Evolutionary conservation across 2,329 filamentous ascomycete species (phyloP), one percentile per base, ranked within the genome.

Genomic region (Amylocarpus encephaloides): DNA sequence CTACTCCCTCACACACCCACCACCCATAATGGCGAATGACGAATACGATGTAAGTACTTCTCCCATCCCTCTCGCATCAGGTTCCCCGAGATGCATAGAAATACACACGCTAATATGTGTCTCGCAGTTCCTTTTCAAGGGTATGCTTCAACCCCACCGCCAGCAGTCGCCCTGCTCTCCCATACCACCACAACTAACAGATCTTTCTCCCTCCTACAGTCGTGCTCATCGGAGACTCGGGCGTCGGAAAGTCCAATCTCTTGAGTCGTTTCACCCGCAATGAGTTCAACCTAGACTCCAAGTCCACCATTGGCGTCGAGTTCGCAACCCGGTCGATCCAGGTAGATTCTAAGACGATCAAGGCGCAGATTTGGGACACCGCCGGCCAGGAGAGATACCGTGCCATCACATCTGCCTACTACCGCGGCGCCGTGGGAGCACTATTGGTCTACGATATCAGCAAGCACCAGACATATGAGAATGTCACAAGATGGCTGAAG

Each of bases 301-400:
- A 98, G 83, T 97, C 93, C 58, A 98, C 93, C 64, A 98, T 98
- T 74, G 93, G 93, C 66, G 93, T 98, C 71, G 93, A 98, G 75
- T 98, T 98, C 71, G 93, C 94, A 65, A 98, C 93, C 63, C 85
- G 93, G 59, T 96, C 90, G 62, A 98, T 98, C 70, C 92, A 97
- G 74, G 93, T 98, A 67, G 93, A 98, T 74, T 87, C 88, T 68
- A 98, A 98, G 82, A 98, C 93, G 59, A 98, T 98, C 83, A 98
- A 98, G 80, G 93, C 93, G 64, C 93, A 98, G 78, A 98, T 98
- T 67, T 98, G 94, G 93, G 93, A 98, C 77, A 98, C 93, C 52
- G 93, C 93, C 61, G 93, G 93, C 62, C 93, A 98, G 77, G 93
- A 98, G 75, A 86, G 93, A 71, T 98, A 97, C 78, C 88, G 94